phyloP scores from a whole-genome alignment of 306 rosid species.

The Pyrus betulifolia region DNA sequence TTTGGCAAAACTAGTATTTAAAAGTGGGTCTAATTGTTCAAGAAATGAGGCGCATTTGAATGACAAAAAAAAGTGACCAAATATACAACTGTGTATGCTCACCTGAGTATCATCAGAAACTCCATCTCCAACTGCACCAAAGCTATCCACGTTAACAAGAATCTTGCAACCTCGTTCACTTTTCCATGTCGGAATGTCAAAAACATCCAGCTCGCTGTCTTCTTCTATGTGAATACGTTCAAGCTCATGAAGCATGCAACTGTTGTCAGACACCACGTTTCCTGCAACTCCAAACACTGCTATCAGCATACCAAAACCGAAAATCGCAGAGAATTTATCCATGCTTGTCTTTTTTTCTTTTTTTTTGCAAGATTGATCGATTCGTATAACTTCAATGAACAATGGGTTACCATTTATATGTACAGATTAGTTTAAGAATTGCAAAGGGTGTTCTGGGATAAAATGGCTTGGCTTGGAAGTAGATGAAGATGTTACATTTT shows the following conservation, averaged over 20 bases:
- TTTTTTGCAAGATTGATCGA: conserved; percentile 39
- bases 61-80: not conserved
- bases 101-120: conserved; percentile 85
- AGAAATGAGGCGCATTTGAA: not conserved
- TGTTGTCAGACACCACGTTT: conserved; percentile 29
- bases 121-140: conserved; percentile 80
- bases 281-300: conserved; percentile 56
- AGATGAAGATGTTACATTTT: conserved; percentile 73
- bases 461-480: conserved; percentile 98
- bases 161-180: conserved; percentile 75
- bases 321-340: conserved; percentile 50
- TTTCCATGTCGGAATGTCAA: conserved; percentile 59
- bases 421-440: conserved; percentile 47
- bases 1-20: not conserved
- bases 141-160: conserved; percentile 92
- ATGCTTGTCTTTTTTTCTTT: conserved; percentile 30
- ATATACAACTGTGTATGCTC: not conserved
- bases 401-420: conserved; percentile 64
- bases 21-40: not conserved
- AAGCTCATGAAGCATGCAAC: conserved; percentile 46
- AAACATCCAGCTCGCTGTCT: conserved; percentile 42
- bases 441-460: conserved; percentile 44
- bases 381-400: conserved; percentile 54
- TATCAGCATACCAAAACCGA: conserved; percentile 45
- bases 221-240: conserved; percentile 44